A percentile compares a stretch with the other conserved stretches of the same genome.
Conservation (phyloP, 306 rosid species). For the Urtica urens region DNA sequence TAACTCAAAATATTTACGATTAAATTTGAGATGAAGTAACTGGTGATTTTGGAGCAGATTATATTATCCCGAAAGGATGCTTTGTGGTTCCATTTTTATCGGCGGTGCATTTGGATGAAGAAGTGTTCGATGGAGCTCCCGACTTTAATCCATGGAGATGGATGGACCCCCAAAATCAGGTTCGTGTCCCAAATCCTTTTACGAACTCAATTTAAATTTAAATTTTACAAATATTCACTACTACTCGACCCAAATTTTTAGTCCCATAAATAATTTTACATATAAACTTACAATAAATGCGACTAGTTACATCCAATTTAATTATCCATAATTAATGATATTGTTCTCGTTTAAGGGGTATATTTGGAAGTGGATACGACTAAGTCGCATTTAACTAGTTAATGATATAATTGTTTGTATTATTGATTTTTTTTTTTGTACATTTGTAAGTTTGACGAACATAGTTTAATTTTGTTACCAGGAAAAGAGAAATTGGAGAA, state of each 20-base stretch:
- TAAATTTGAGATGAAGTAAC: too few relatives aligned
- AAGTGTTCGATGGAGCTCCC: slow-evolving; percentile 49
- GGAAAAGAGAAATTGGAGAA: slow-evolving; percentile 86
- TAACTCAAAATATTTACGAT: too few relatives aligned
- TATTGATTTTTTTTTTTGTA: background rate
- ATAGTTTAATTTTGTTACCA: slow-evolving; percentile 8
- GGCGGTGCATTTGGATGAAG: slow-evolving; percentile 87
- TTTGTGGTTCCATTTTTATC: slow-evolving; percentile 94
- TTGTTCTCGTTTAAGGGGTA: too few relatives aligned
- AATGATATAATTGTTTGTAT: background rate
- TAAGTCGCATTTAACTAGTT: too few relatives aligned
- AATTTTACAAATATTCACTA: background rate
- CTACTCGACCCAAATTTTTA: too few relatives aligned
- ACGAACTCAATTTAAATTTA: background rate
- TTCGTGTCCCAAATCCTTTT: slow-evolving; percentile 3
- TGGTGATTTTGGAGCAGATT: slow-evolving; percentile 54
- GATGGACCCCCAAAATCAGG: slow-evolving; percentile 76
- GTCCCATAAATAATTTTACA: too few relatives aligned
- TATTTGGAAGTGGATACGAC: too few relatives aligned
- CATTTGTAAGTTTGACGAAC: background rate
- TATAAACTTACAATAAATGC: too few relatives aligned
- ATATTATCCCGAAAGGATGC: slow-evolving; percentile 73
- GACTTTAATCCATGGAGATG: slow-evolving; percentile 93
- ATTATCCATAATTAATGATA: too few relatives aligned
- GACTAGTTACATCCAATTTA: too few relatives aligned